Base-by-base conservation (phyloP, 345 rosid species). In the Erodium maritimum region DNA sequence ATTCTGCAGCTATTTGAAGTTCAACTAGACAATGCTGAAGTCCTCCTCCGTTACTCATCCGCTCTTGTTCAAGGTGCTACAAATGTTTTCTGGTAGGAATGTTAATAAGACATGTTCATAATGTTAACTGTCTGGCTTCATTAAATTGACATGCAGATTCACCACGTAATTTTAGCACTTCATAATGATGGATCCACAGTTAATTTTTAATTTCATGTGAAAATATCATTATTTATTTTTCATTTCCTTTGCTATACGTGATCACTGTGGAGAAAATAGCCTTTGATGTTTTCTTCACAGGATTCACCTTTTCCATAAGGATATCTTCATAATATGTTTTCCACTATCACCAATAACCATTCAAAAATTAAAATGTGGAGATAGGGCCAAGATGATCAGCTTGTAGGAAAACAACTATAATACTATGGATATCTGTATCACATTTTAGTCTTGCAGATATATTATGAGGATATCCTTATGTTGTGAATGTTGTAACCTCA, bases 11-110 rank as follows among this genome's bases (percentile, higher is more conserved):
- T 87, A 64, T 94, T 94, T 68, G 96, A 94, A 76, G 97, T 73
- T 61, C 79, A 82, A 61, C 75, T 84, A 50, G 87, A 85, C 52
- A 86, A 79, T 66, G 67, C 72, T 33, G 99, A 81, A 59, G 82
- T 81, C 61, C 88, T 87, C 54, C 66, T 87, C 29, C 95, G 99
- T 19, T 94, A 82, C 82, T 94, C 97, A 33, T 87, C 97, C 61
- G 99, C 99, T 55, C 87, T 94, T 70, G 96, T 81, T 62, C 95
- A 90, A 69, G 99, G 99, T 71, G 99, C 97, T 64, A 84, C 97
- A 59, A 86, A 85, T 80, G 95, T 94, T 60, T 86, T 90, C 79
- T 94, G 99, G 99, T 94, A 90, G 45, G 90, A 48, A 61, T 58
- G 54, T 65, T 17, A 19, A 55, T n/a, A 56, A 59, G 60, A 57